Conservation (phyloP, 1,284 basidiomycete species). For the Pseudozyma sp. region DNA sequence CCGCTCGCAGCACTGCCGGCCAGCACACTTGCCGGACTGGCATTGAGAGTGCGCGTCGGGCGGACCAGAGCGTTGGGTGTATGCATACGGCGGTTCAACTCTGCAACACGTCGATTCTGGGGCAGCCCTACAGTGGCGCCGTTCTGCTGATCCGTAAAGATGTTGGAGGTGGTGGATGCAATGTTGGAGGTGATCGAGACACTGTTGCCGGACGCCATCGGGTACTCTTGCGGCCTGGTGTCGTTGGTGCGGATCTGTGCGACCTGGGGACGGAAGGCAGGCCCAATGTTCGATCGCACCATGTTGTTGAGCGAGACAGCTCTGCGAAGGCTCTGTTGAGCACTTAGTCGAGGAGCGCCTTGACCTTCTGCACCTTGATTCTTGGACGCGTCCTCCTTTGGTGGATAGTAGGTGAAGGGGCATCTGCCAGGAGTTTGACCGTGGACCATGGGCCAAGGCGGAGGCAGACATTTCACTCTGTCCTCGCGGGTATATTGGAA, state of each 20-base stretch:
- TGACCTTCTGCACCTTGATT: constrained; percentile 18
- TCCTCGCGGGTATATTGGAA: constrained; percentile 69
- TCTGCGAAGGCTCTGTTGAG: constrained; percentile 73
- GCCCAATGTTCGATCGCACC: constrained; percentile 69
- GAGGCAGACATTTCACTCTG: constrained; percentile 25
- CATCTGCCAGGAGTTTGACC: constrained; percentile 69
- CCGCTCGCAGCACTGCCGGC: constrained; percentile 44
- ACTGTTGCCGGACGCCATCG: constrained; percentile 76
- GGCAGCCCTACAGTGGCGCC: constrained; percentile 38
- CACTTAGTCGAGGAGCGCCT: constrained; percentile 9
- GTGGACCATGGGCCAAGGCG: constrained; percentile 73
- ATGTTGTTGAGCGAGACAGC: constrained; percentile 83
- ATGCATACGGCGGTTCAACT: constrained; percentile 58
- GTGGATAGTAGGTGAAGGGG: constrained; percentile 67
- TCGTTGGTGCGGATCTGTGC: constrained; percentile 26
- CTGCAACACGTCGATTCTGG: constrained; percentile 56
- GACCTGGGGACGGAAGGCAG: constrained; percentile 20
- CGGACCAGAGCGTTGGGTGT: constrained; percentile 35
- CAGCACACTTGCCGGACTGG: constrained; percentile 48
- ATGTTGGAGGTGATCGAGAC: constrained; percentile 89
- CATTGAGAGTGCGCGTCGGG: constrained; percentile 19
- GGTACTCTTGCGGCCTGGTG: constrained; percentile 46
- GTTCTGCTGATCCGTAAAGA: constrained; percentile 46
- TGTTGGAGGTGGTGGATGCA: constrained; percentile 82
- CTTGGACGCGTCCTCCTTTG: constrained; percentile 29